Conservation (phyloP, 2,329 filamentous ascomycete species). For the Cyclaneusma minus region DNA sequence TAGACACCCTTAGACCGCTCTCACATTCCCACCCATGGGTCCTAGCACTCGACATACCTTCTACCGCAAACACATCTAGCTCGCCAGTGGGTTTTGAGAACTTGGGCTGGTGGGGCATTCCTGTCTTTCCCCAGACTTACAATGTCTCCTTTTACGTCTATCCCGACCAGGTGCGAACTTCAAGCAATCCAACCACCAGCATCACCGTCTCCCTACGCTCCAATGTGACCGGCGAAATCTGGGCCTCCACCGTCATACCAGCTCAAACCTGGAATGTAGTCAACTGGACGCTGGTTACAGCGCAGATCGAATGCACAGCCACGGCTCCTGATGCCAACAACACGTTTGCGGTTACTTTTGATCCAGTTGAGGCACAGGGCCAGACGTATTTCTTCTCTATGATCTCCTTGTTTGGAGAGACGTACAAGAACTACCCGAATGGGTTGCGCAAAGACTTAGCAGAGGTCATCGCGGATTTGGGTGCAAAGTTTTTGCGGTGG, state of each 20-base stretch:
- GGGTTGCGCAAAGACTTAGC: slow-evolving; percentile 40
- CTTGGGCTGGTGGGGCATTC: slow-evolving; percentile 18
- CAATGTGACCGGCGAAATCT: slow-evolving; percentile 14
- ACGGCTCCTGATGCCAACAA: slow-evolving; percentile 26
- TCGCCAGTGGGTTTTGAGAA: slow-evolving; percentile 16
- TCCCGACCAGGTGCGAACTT: slow-evolving; percentile 14
- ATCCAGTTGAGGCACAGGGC: slow-evolving; percentile 22
- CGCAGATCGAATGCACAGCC: slow-evolving; percentile 7
- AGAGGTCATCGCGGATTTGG: slow-evolving; percentile 32
- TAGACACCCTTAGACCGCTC: slow-evolving; percentile 7
- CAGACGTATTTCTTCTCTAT: slow-evolving; percentile 35
- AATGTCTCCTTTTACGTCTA: slow-evolving; percentile 20
- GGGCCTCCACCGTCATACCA: slow-evolving; percentile 10
- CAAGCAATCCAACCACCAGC: slow-evolving; percentile 5
- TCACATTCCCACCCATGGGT: slow-evolving; percentile 7
- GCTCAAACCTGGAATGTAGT: slow-evolving; percentile 23
- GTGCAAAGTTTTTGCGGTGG: slow-evolving; percentile 42
- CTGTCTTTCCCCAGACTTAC: slow-evolving; percentile 15
- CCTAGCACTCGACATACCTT: slow-evolving; percentile 8
- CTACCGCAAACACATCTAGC: slow-evolving; percentile 5
- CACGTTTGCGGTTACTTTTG: slow-evolving; percentile 37
- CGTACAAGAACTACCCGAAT: slow-evolving; percentile 38
- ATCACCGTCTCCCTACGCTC: slow-evolving; percentile 15
- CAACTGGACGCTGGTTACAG: slow-evolving; percentile 15
- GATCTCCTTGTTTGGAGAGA: slow-evolving; percentile 42